phyloP scores from a whole-genome alignment of 176 grass and related monocot genomes.

The Cenchrus americanus region DNA sequence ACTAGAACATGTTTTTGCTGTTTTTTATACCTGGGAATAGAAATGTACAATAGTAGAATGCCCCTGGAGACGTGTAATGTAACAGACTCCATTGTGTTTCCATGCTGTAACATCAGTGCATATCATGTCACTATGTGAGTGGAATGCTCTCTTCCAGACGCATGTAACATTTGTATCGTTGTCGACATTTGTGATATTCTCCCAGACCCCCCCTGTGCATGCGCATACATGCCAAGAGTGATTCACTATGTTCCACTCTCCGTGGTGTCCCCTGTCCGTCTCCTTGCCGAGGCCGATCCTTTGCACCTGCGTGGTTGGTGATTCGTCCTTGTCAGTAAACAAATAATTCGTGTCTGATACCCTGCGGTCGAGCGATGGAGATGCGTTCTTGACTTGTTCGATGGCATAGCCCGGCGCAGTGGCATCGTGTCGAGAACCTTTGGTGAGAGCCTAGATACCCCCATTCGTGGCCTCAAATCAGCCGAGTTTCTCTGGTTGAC shows the following conservation, averaged over 20 bases:
- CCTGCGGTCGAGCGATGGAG: constrained; percentile 2
- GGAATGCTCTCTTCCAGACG: constrained; percentile 14
- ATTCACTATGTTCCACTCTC: background rate
- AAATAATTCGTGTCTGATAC: constrained; percentile 7
- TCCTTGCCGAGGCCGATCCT: background rate
- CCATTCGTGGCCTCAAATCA: background rate
- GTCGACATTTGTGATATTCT: background rate
- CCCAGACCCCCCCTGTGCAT: background rate
- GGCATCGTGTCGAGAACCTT: background rate
- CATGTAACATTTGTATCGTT: background rate
- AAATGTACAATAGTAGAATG: constrained; percentile 17
- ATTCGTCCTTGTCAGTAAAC: constrained; percentile 31
- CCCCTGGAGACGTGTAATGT: constrained; percentile 21
- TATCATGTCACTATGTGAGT: constrained; percentile 8
- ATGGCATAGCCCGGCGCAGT: background rate
- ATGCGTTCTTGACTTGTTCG: constrained; percentile 5
- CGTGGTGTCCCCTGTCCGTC: background rate
- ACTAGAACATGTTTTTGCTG: background rate
- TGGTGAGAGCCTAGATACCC: background rate
- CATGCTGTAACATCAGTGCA: background rate
- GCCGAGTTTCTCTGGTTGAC: constrained; percentile 1
- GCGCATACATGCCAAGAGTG: background rate
- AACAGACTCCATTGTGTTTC: background rate
- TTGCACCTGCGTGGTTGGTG: background rate
- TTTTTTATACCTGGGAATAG: constrained; percentile 10